Percentiles rank a stretch among this genome's conserved stretches.
phyloP scores from a whole-genome alignment of 2,329 filamentous ascomycete species.

The Fusarium agapanthi region DNA sequence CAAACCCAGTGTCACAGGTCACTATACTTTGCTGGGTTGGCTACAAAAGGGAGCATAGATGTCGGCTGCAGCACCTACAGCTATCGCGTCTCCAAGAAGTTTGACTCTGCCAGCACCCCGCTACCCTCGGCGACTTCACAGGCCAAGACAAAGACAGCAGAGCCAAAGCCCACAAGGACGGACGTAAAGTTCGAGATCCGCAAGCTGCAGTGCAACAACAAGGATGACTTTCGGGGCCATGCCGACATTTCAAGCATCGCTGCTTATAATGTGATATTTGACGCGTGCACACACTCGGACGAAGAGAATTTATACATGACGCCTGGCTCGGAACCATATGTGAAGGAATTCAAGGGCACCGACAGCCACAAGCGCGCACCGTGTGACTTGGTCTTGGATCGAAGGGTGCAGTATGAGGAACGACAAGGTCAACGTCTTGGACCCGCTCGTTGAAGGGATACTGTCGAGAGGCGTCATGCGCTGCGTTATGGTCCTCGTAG shows the following conservation, averaged over 20 bases:
- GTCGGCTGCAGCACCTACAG: background rate
- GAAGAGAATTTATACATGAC: background rate
- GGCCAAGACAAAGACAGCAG: background rate
- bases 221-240: background rate
- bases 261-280: accelerated
- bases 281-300: background rate
- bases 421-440: accelerated
- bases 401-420: background rate
- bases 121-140: background rate
- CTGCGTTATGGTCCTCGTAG: background rate
- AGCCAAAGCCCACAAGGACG: background rate
- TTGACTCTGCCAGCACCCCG: background rate
- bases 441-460: background rate
- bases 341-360: background rate
- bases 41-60: background rate
- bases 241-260: accelerated
- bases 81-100: background rate
- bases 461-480: background rate
- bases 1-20: background rate
- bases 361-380: background rate
- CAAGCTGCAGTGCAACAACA: background rate
- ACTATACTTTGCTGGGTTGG: background rate
- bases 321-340: background rate
- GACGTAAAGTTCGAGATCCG: background rate
- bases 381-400: background rate